Base-by-base conservation (phyloP, 805 yeast species). In the Ogataea dorogensis region DNA sequence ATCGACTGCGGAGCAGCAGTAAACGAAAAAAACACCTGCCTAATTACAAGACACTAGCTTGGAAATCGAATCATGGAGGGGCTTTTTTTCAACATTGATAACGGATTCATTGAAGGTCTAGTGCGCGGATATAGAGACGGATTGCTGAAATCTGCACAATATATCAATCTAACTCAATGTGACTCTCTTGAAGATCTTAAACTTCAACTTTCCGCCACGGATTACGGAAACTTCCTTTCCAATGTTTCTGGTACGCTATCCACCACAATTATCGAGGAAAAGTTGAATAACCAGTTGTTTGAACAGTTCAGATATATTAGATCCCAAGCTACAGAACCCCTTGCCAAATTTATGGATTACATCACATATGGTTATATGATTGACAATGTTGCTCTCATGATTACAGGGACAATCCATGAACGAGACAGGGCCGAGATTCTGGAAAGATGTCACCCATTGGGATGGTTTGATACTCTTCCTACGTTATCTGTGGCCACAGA, bases 381-480 rank as follows among this genome's bases (percentile, higher is more conserved):
- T 56, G 98, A 93, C 66, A 93, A 93, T 61, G 96, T 93, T 24
- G 86, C 93, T 16, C 71, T 93, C 55, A 84, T 93, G 83, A 91
- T 93, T 56, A 89, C 97, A 1, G 99, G 99, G 15, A 88, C 98
- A 0, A 76, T 93, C 43, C 98, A 93, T 59, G 95, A 89, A 56
- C 76, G 98, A 54, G 96, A 94, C 63, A 79, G 86, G 55, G 65
- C 78, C 26, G 98, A 93, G 56, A 82, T 94, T 34, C 72, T 93
- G 54, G 79, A 79, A 41, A 80, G 96, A 58, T 88, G 96, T 60
- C 95, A 93, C 59, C 98, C 98, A 0, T 71, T 93, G 51, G 99
- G 99, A 28, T 89, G 97, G 96, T 93, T 93, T 56, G 98, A 93
- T 51, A 91, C 98, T 6, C 75, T 93, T 50, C 98, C 98, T 22